Conservation (phyloP, 768 basidiomycete species). For the Tulasnella sp. region DNA sequence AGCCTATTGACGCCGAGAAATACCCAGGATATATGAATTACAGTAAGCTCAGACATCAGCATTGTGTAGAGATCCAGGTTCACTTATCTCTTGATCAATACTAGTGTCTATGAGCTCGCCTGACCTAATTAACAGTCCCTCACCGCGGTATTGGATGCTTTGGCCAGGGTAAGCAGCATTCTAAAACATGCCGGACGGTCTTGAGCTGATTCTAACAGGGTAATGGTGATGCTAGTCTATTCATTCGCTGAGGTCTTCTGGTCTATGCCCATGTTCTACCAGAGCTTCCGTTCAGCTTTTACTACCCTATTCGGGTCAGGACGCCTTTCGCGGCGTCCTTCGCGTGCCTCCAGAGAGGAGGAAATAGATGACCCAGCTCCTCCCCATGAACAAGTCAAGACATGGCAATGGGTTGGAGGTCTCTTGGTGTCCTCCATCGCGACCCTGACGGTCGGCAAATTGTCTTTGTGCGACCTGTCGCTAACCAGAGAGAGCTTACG, state of each 20-base stretch:
- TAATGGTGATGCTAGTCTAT: constrained; percentile 11
- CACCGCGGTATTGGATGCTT: constrained; percentile 12
- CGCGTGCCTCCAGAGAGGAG: background rate
- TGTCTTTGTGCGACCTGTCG: background rate
- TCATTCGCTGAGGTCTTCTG: constrained; percentile 10
- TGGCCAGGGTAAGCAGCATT: constrained; percentile 9
- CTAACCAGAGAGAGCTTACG: background rate
- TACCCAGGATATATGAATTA: constrained; percentile 5
- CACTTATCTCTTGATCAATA: background rate
- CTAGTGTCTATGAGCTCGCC: constrained; percentile 7
- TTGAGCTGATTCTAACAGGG: background rate
- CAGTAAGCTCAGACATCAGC: background rate
- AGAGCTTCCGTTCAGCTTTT: background rate
- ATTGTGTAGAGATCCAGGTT: background rate
- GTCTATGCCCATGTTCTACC: constrained; percentile 3
- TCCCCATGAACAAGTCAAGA: constrained; percentile 16
- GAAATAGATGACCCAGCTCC: constrained; percentile 14
- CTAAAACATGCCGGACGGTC: background rate
- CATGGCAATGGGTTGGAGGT: constrained; percentile 15
- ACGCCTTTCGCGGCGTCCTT: background rate
- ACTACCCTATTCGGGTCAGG: background rate
- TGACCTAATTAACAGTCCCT: constrained; percentile 2
- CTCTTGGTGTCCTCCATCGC: constrained; percentile 5
- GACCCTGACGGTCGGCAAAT: constrained; percentile 15
- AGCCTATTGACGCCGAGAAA: constrained; percentile 1